These are phyloP conservation scores for Colletotrichum kahawae DNA, from an alignment of 2,329 filamentous ascomycete species.

Conservation along the genomic window DNA sequence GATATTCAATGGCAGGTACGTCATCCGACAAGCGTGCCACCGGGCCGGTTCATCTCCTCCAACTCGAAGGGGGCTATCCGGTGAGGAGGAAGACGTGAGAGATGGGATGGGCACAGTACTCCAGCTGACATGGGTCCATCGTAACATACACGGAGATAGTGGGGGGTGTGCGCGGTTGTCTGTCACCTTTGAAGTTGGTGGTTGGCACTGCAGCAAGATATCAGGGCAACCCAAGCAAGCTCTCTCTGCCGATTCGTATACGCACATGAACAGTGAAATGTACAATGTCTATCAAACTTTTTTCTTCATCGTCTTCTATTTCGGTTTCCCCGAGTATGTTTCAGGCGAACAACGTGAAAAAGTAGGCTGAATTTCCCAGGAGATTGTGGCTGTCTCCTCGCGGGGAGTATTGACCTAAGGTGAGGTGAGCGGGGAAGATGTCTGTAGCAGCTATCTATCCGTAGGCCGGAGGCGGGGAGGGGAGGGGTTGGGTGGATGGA, in stretches of 20 bases:
- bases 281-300: background rate
- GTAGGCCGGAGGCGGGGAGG: background rate
- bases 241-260: background rate
- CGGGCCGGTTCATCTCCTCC: background rate
- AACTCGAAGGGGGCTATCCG: background rate
- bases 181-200: background rate
- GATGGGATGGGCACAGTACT: background rate
- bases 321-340: background rate
- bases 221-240: background rate
- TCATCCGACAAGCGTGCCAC: background rate
- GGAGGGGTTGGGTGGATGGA: background rate
- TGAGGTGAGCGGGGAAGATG: background rate
- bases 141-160: background rate
- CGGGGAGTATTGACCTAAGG: background rate
- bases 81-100: background rate
- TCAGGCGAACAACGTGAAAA: background rate
- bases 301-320: background rate
- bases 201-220: background rate
- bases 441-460: background rate
- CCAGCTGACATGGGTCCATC: background rate
- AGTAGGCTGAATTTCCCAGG: background rate
- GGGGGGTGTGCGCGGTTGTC: background rate
- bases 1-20: background rate
- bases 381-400: background rate
- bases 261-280: background rate